Evolutionary conservation across 2,329 filamentous ascomycete species (phyloP).

Genomic region (Fusarium algeriense): DNA sequence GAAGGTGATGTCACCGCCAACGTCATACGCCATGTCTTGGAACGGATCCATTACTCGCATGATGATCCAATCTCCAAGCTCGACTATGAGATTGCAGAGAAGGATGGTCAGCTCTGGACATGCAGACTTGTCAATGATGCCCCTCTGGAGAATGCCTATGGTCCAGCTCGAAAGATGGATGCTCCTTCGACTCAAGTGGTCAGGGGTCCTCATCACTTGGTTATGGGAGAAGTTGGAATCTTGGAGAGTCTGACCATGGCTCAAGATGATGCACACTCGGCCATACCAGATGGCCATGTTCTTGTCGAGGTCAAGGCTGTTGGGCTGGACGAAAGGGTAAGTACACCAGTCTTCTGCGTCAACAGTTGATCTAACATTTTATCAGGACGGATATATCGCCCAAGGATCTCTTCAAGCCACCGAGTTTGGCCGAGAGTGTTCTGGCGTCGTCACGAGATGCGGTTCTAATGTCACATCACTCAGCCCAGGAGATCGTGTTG

Average conservation of each 20-base stretch:
- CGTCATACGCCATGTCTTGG: constrained; percentile 35
- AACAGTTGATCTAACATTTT: constrained; percentile 21
- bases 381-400: constrained; percentile 31
- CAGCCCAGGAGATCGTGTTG: constrained; percentile 36
- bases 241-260: constrained; percentile 39
- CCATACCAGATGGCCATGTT: constrained; percentile 32
- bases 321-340: constrained; percentile 40
- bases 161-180: constrained; percentile 37
- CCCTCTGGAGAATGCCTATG: constrained; percentile 36
- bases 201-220: constrained; percentile 27
- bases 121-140: constrained; percentile 38
- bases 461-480: constrained; percentile 29
- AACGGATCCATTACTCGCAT: constrained; percentile 38
- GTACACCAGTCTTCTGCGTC: neutral
- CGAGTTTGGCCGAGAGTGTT: constrained; percentile 41
- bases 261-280: constrained; percentile 10
- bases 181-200: constrained; percentile 17
- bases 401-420: constrained; percentile 38
- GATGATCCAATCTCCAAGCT: constrained; percentile 39
- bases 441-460: constrained; percentile 31
- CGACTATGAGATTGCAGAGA: constrained; percentile 43
- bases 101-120: constrained; percentile 43
- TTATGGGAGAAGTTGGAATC: constrained; percentile 40
- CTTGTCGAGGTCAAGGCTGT: constrained; percentile 40
- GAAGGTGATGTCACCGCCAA: constrained; percentile 21